A percentile compares a stretch with the other conserved stretches of the same genome.
phyloP scores from a whole-genome alignment of 495 filamentous ascomycete genomes.

The Xylaria flabelliformis region DNA sequence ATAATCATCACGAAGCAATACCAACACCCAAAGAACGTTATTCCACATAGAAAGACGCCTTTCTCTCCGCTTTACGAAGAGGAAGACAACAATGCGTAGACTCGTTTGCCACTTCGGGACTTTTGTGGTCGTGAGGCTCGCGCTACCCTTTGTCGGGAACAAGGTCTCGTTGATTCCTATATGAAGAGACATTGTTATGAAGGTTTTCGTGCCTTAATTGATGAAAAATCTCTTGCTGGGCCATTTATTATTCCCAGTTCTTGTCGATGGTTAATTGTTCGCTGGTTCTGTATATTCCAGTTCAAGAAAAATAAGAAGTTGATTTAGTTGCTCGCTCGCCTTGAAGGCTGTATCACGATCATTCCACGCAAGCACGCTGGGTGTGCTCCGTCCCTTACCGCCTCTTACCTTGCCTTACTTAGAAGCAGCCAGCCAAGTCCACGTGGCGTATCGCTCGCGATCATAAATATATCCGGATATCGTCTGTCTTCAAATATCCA shows the following conservation, averaged over 20 bases:
- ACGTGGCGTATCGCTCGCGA: neutral
- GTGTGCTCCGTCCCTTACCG: slow-evolving; percentile 16
- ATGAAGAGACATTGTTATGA: neutral
- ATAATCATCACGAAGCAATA: neutral
- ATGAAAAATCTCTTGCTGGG: neutral
- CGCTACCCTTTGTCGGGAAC: neutral
- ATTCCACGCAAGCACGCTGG: slow-evolving; percentile 16
- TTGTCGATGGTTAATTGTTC: neutral
- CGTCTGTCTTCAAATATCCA: neutral
- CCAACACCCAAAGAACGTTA: neutral
- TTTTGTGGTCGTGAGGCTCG: neutral
- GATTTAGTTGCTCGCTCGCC: neutral
- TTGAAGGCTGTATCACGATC: slow-evolving; percentile 2
- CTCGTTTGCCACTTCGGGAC: neutral
- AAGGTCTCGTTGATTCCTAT: neutral
- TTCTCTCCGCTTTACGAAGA: neutral
- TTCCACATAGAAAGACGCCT: slow-evolving; percentile 4
- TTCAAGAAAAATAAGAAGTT: neutral
- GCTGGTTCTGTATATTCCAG: slow-evolving; percentile 14
- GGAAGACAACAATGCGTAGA: slow-evolving; percentile 10
- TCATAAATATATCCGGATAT: neutral
- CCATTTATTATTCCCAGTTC: neutral
- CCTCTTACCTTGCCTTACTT: neutral
- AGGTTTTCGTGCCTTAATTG: neutral
- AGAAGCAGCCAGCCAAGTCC: neutral